Percentiles rank a stretch among this genome's conserved stretches.
Evolutionary conservation across 345 rosid genomes (phyloP).

Genomic region (Syzygium grande): DNA sequence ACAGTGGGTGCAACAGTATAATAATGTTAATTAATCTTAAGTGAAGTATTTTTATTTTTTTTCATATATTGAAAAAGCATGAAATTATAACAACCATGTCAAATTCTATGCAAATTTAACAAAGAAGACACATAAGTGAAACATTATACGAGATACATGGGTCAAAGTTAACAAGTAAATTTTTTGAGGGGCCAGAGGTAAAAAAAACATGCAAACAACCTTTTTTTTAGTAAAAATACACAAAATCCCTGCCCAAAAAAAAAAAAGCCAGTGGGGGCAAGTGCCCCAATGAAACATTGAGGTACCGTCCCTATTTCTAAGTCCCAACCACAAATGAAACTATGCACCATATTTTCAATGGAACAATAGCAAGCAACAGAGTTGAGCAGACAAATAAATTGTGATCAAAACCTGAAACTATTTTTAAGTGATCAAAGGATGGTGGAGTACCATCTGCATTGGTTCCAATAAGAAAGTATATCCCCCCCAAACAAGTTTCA

Average conservation of each 20-base stretch:
- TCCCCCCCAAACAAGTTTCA: conserved; percentile 58
- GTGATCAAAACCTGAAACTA: background rate
- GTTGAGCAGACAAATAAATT: background rate
- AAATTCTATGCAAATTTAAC: background rate
- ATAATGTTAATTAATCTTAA: background rate
- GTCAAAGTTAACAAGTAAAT: background rate
- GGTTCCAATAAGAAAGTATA: conserved; percentile 66
- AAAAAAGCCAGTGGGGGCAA: background rate
- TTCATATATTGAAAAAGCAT: background rate
- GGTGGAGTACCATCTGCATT: conserved; percentile 29
- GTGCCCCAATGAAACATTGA: background rate
- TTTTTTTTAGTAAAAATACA: background rate
- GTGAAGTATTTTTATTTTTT: background rate
- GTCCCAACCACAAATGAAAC: background rate
- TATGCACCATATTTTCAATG: background rate
- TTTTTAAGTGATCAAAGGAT: background rate
- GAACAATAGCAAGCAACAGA: background rate
- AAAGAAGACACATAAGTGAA: background rate
- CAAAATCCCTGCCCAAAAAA: background rate
- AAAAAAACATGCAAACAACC: background rate
- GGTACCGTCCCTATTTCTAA: background rate
- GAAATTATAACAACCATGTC: background rate
- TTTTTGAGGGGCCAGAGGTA: background rate
- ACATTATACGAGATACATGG: background rate
- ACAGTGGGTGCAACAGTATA: background rate